Evolutionary conservation across 2,329 filamentous ascomycete genomes (phyloP).

Genomic region (Fusarium longipes): DNA sequence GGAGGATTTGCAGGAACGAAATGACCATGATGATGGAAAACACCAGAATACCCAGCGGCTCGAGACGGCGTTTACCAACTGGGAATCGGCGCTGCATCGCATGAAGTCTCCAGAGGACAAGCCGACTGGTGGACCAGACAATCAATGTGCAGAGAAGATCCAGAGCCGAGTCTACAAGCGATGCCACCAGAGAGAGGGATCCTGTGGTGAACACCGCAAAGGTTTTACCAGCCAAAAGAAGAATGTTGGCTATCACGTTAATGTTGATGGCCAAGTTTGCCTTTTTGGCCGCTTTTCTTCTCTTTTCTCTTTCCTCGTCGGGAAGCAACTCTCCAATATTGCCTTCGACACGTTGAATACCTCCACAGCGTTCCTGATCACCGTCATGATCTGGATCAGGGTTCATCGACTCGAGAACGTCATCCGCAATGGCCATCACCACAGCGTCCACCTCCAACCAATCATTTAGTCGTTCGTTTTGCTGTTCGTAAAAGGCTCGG

Average conservation of each 20-base stretch:
- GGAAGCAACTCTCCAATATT: slow-evolving; percentile 50
- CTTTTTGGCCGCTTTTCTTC: slow-evolving; percentile 38
- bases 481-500: slow-evolving; percentile 46
- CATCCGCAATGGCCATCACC: slow-evolving; percentile 50
- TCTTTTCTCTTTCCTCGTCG: slow-evolving; percentile 47
- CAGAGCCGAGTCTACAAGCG: slow-evolving; percentile 79
- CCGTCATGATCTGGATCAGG: slow-evolving; percentile 51
- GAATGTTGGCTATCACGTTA: slow-evolving; percentile 79
- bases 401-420: slow-evolving; percentile 52
- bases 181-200: slow-evolving; percentile 80
- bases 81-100: slow-evolving; percentile 73
- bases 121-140: slow-evolving; percentile 79
- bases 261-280: slow-evolving; percentile 77
- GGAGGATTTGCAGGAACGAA: slow-evolving; percentile 79
- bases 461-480: slow-evolving; percentile 50
- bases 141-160: slow-evolving; percentile 83
- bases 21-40: slow-evolving; percentile 88
- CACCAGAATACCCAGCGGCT: slow-evolving; percentile 80
- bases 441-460: slow-evolving; percentile 52
- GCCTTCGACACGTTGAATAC: slow-evolving; percentile 47
- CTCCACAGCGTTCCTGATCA: slow-evolving; percentile 47
- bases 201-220: slow-evolving; percentile 82
- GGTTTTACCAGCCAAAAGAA: slow-evolving; percentile 78
- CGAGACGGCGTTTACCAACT: slow-evolving; percentile 74
- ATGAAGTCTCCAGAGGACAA: slow-evolving; percentile 69